Evolutionary conservation across 163 green algal genomes (phyloP).

Genomic region (Scenedesmus sp.): DNA sequence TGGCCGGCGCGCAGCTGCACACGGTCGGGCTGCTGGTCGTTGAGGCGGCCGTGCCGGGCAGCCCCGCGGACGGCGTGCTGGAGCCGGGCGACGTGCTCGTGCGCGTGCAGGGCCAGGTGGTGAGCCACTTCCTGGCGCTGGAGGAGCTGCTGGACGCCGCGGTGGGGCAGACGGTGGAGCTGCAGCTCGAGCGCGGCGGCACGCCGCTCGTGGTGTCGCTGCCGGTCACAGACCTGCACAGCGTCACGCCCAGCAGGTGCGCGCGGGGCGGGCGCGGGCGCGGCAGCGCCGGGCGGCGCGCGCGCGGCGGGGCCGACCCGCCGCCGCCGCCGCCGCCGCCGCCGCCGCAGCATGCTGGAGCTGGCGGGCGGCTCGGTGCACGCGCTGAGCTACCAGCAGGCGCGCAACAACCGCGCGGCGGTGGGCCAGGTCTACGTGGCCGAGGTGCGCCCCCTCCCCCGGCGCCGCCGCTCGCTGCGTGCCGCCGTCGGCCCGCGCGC

Average conservation of each 20-base stretch:
- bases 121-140: conserved; percentile 81
- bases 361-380: conserved; percentile 73
- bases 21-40: conserved; percentile 89
- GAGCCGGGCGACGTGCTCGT: conserved; percentile 89
- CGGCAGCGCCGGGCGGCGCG: no score
- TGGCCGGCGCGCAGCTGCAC: neutral
- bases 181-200: conserved; percentile 80
- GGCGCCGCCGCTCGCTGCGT: neutral
- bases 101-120: conserved; percentile 66
- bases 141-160: conserved; percentile 78
- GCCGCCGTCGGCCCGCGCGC: no score
- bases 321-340: no score
- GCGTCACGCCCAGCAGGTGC: conserved; percentile 69
- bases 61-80: conserved; percentile 73
- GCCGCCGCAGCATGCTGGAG: conserved; percentile 37
- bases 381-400: conserved; percentile 90
- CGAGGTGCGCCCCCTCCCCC: no score
- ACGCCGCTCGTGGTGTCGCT: conserved; percentile 50
- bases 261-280: no score
- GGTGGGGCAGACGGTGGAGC: conserved; percentile 60
- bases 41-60: conserved; percentile 79
- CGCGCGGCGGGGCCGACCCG: no score
- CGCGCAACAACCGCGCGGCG: conserved; percentile 74
- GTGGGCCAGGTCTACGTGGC: conserved; percentile 88
- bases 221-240: conserved; percentile 72